Base-by-base conservation (phyloP, 805 yeast species). In the Cyberlindnera mycetangii region DNA sequence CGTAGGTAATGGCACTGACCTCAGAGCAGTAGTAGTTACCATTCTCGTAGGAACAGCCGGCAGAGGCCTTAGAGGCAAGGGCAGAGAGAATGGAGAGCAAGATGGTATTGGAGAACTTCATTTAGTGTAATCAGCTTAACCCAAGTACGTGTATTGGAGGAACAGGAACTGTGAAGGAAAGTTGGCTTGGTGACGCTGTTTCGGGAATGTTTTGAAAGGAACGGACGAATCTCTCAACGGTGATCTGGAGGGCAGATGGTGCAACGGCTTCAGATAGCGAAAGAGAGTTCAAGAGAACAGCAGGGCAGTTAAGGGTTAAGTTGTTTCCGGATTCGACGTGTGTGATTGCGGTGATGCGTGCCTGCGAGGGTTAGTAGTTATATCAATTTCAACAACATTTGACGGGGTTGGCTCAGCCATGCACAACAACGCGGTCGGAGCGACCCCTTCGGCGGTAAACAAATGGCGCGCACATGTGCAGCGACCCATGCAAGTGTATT, bases 21-120 rank as follows among this genome's bases (percentile, higher is more conserved):
- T 78, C 67, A 53, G 77, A 68, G 71, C 97, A 89, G 79, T 85
- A 90, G 75, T 83, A 84, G 74, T 88, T 88, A 55, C 97, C 96
- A 52, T 68, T 75, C 32, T 72, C 75, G 49, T 66, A 62, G 36
- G 68, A 54, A 60, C 84, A 78, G 21, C 57, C 63, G 37, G 69
- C 68, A 32, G 49, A 15, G 41, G 47, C 58, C 41, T 42, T 41
- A 20, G 53, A 27, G n/a, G 49, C 42, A 21, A 56, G 37, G 7
- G 54, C 52, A 12, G 56, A 37, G 15, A 58, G 32, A 32, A 56
- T 49, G 20, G 60, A 56, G 17, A 54, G 39, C 37, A 56, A 32
- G 25, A 58, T 37, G 25, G 58, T 27, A 32, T 47, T 49, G 32
- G 62, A 56, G 37, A 49, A 51, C 44, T 42, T 55, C 62, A 58